Percentiles rank a stretch among this genome's conserved stretches.
These are phyloP conservation scores for Paecilomyces formosus DNA, from an alignment of 2,329 filamentous ascomycete species.

Conservation along the genomic window DNA sequence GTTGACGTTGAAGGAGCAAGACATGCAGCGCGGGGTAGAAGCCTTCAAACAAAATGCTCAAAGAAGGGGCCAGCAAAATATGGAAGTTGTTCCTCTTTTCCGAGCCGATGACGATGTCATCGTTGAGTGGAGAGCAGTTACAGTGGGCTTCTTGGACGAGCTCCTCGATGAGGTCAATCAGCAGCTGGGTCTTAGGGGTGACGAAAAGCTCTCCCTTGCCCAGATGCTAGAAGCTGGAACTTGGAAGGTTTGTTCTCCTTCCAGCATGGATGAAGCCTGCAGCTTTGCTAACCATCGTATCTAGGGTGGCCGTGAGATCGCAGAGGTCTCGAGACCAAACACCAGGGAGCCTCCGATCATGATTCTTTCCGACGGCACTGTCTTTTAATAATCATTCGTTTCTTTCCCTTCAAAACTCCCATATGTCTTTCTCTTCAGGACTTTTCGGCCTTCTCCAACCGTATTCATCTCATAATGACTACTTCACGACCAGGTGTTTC, in stretches of 20 bases:
- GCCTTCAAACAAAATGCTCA: constrained; percentile 64
- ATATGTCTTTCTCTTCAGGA: neutral
- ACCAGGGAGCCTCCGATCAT: constrained; percentile 95
- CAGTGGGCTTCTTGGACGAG: constrained; percentile 67
- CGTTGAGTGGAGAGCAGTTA: constrained; percentile 71
- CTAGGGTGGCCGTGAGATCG: constrained; percentile 86
- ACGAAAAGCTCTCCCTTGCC: constrained; percentile 65
- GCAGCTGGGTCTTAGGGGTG: constrained; percentile 59
- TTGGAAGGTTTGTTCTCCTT: constrained; percentile 70
- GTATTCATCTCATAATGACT: neutral
- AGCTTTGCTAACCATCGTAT: constrained; percentile 23
- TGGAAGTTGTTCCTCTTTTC: constrained; percentile 69
- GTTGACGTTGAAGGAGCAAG: constrained; percentile 63
- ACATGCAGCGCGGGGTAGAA: constrained; percentile 62
- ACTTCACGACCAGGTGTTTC: neutral
- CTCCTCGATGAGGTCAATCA: constrained; percentile 62
- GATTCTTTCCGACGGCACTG: constrained; percentile 91
- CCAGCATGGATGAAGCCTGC: neutral
- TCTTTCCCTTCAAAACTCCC: neutral
- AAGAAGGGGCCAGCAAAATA: constrained; percentile 62
- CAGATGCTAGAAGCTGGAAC: constrained; percentile 93
- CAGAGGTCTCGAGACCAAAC: constrained; percentile 89
- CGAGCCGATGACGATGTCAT: constrained; percentile 67
- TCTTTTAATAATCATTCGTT: constrained; percentile 57
- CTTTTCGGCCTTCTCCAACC: neutral